Base-by-base conservation (phyloP, 2,329 filamentous ascomycete genomes). In the Colletotrichum caudatum region DNA sequence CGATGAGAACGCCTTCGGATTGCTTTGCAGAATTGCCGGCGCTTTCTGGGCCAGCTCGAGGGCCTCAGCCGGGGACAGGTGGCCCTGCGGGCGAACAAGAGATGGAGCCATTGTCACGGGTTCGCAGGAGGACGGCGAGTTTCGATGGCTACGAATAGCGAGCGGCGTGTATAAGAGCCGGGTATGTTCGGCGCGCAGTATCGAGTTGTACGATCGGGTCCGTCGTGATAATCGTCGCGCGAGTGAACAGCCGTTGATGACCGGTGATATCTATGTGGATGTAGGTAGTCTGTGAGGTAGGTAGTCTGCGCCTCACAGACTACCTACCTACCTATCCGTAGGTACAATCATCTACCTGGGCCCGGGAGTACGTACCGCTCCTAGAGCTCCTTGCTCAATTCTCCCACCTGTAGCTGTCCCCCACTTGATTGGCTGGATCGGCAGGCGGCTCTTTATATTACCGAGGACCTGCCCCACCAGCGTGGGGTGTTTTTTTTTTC, bases 41-140 rank as follows among this genome's bases (percentile, higher is more conserved):
- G 90, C 89, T 81, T 88, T 85, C 76, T 91, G 88, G n/a, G 90
- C 88, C 66, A 90, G 82, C 75, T 85, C 80, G 71, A 91, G 81
- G 64, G 87, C 89, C 74, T 87, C 86, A 39, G 83, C 81, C 14
- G 88, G 87, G 39, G 89, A 84, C 44, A 91, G 84, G 76, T 88
- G 84, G 76, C 84, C 84, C 48, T 89, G 87, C 8, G 89, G 88
- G 70, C 86, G 86, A 67, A 90, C 81, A 23, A 91, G 83, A 50
- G 88, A 86, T 7, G 84, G 84, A 16, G 83, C 77, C 87, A 89
- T 89, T 20, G 53, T 77, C 14, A 41, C 29, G 16, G 12, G n/a
- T n/a, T 23, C 35, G 33, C 6, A 18, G 20, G n/a, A 8, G 35
- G 20, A 39, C 11, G 12, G 44, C 39, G 20, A 16, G 29, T 3